Evolutionary conservation across 1,284 basidiomycete genomes (phyloP).

Genomic region (Fomes fomentarius): DNA sequence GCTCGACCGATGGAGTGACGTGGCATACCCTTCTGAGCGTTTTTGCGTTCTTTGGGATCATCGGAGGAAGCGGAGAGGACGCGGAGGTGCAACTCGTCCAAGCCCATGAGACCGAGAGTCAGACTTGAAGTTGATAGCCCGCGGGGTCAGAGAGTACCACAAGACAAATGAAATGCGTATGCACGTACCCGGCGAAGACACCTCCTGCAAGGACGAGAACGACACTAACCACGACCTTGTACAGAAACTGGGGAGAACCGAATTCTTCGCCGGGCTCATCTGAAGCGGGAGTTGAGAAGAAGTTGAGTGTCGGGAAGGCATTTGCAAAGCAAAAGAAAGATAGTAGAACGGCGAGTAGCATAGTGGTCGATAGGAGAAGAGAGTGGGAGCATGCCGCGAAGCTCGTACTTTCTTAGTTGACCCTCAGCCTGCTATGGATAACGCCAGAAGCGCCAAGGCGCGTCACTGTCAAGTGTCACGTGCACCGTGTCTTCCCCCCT

Average conservation of each 20-base stretch:
- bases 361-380: background rate
- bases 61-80: constrained; percentile 85
- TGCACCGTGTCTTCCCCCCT: constrained; percentile 17
- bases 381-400: no score
- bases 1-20: background rate
- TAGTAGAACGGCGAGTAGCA: background rate
- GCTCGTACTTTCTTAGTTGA: no score
- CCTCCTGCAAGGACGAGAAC: constrained; percentile 79
- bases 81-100: constrained; percentile 91
- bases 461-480: constrained; percentile 15
- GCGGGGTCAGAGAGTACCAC: background rate
- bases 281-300: constrained; percentile 4
- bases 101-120: constrained; percentile 92
- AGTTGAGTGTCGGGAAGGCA: constrained; percentile 9
- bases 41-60: constrained; percentile 63
- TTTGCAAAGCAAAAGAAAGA: background rate
- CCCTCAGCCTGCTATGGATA: no score
- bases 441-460: constrained; percentile 2
- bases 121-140: constrained; percentile 52
- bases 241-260: constrained; percentile 62
- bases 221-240: constrained; percentile 67
- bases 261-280: constrained; percentile 33
- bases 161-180: background rate
- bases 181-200: constrained; percentile 81
- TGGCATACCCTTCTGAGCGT: constrained; percentile 71